Conservation (phyloP, 2,329 filamentous ascomycete genomes). For the Sporothrix inflata region DNA sequence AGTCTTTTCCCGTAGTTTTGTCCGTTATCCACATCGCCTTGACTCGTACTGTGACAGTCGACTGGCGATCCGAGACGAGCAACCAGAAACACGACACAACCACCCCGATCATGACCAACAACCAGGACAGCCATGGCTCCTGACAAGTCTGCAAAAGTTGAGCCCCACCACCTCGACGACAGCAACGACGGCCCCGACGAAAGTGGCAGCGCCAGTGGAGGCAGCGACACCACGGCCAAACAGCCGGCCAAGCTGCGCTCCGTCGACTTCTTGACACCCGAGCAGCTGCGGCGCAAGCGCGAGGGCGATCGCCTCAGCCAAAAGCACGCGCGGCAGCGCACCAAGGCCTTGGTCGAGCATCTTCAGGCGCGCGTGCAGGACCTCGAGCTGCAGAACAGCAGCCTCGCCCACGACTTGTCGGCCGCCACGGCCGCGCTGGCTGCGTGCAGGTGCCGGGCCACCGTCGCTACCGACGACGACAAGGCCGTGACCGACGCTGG, state of each 20-base stretch:
- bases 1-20: neutral
- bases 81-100: neutral
- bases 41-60: neutral
- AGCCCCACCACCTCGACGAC: neutral
- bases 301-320: slow-evolving; percentile 24
- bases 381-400: slow-evolving; percentile 12
- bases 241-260: slow-evolving; percentile 4
- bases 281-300: slow-evolving; percentile 25
- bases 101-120: neutral
- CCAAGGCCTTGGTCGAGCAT: slow-evolving; percentile 5
- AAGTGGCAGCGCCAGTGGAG: neutral
- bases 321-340: slow-evolving; percentile 21
- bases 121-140: neutral
- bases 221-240: neutral
- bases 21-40: neutral
- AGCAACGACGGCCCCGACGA: neutral
- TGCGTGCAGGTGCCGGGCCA: neutral
- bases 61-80: neutral
- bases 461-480: neutral
- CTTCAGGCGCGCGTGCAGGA: slow-evolving; percentile 11
- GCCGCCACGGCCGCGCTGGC: neutral
- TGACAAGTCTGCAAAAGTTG: neutral
- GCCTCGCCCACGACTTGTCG: slow-evolving; percentile 10
- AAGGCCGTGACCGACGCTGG: neutral
- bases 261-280: slow-evolving; percentile 18